Base-by-base conservation (phyloP, 1,284 basidiomycete species). In the Sanghuangporus baumii region DNA sequence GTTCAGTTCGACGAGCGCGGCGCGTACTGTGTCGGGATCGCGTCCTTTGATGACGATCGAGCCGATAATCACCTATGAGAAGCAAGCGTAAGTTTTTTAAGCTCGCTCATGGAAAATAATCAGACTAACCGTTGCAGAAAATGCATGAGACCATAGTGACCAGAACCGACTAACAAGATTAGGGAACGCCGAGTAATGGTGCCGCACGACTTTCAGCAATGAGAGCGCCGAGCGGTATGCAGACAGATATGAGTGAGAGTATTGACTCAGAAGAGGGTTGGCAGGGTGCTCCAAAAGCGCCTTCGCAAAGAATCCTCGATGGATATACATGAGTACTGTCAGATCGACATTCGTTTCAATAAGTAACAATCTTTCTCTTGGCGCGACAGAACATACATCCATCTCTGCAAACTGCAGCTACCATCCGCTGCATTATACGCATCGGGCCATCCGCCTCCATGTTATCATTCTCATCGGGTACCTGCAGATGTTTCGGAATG, bases 201-300 rank as follows among this genome's bases (percentile, higher is more conserved):
- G 62, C 7, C 66, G 56, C 38, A 67, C 46, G 18, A 58, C 61
- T 18, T 59, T 64, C 26, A 69, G 57, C 26, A 71, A 59, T 18
- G 63, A 65, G 26, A 66, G 62, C 41, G 69, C 67, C 26, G 61
- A 50, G n/a, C 67, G 65, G 55, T 66, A 69, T 12, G 69, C 63
- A n/a, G 69, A 67, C 12, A 70, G 63, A 40, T 67, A 69, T 16
- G 67, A 68, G n/a, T 68, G 67, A 2, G 69, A 65, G 56, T 68
- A 69, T 46, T 52, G 64, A 57, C 69, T 69, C 36, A 65, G 54
- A 41, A 69, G 62, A 18, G 68, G 66, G 55, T 70, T 66, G 11
- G 38, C 40, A 12, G 69, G 69, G 50, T 69, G 57, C 38, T 70
- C 67, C 11, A 66, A 50, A 9, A 70, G 23, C 20, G 69, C 68